Base-by-base conservation (phyloP, 139 green algal species). In the Chlorella vulgaris region DNA sequence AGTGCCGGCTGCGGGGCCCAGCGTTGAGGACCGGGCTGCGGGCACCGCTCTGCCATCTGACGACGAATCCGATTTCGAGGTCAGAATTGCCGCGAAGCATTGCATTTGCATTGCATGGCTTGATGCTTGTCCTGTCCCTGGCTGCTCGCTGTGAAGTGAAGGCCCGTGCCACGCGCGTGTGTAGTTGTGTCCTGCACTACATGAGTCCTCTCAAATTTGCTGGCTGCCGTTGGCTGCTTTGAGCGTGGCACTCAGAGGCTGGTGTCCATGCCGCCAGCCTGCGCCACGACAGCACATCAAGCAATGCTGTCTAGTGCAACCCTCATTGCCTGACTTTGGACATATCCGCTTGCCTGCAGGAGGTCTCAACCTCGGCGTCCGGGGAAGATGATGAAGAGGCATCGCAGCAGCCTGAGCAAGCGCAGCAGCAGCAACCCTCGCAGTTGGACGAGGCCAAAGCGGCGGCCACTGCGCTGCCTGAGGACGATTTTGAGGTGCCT, bases 401-500 rank as follows among this genome's bases (percentile, higher is more conserved):
- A 31, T 8, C 4, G 3, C 75, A 81, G 43, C n/a, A 61, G 67
- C 8, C 18, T 35, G 6, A 70, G 74, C n/a, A 36, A 29, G 28
- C n/a, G 38, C 24, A 66, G 69, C 69, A 18, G 26, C 29, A 29
- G 35, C 53, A 63, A 28, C 29, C 76, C 19, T 31, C 13, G 28
- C 40, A 29, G 13, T 73, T 33, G 26, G 58, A 24, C 1, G 73
- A 80, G 73, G 73, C 51, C 28, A 43, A 66, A 51, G 81, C 81
- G 1, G 73, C 81, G 26, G 73, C 63, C 35, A 82, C 62, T 0
- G 81, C 81, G 2, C 81, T 85, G 61, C 81, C 71, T 5, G 42
- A 58, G 6, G 47, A 69, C 55, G 79, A 84, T 10, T 80, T 73
- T 1, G 73, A 68, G 51, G 73, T 67, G 53, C 33, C 29, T 31